These are phyloP conservation scores for Wallacemonas rigidus DNA, from an alignment of 208 protist genomes.

Conservation along the genomic window DNA sequence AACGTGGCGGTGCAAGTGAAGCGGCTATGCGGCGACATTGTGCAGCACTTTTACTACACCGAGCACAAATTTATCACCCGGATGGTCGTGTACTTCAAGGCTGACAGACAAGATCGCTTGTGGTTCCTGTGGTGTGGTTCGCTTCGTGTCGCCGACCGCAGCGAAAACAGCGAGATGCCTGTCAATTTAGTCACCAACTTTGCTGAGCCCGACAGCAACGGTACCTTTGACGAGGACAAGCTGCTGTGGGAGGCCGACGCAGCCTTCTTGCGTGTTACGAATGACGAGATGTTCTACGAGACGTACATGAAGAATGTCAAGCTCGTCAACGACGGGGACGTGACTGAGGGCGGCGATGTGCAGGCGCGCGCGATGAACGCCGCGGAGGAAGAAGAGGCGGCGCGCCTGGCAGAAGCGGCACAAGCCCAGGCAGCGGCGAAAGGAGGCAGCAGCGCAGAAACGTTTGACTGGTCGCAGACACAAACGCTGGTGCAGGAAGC, in stretches of 20 bases:
- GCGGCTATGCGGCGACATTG: constrained; percentile 77
- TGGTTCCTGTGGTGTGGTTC: constrained; percentile 89
- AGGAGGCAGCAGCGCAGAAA: constrained; percentile 13
- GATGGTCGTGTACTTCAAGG: constrained; percentile 92
- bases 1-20: constrained; percentile 78
- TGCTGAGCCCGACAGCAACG: constrained; percentile 37
- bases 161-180: constrained; percentile 69
- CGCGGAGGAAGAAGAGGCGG: constrained; percentile 8
- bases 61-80: constrained; percentile 92
- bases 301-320: constrained; percentile 63
- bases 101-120: constrained; percentile 62
- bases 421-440: background rate
- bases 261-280: constrained; percentile 57
- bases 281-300: constrained; percentile 81
- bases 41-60: constrained; percentile 88
- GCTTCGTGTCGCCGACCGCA: constrained; percentile 73
- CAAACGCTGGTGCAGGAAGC: constrained; percentile 42
- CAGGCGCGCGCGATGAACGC: constrained; percentile 17
- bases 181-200: constrained; percentile 83
- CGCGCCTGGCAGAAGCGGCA: background rate
- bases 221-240: constrained; percentile 53
- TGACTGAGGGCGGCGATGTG: constrained; percentile 11
- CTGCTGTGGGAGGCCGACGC: constrained; percentile 56
- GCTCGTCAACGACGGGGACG: constrained; percentile 24
- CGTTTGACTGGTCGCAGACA: constrained; percentile 36